Percentiles rank a stretch among this genome's conserved stretches.
Conservation (phyloP, 2,329 filamentous ascomycete species). For the Beauveria caledonica region DNA sequence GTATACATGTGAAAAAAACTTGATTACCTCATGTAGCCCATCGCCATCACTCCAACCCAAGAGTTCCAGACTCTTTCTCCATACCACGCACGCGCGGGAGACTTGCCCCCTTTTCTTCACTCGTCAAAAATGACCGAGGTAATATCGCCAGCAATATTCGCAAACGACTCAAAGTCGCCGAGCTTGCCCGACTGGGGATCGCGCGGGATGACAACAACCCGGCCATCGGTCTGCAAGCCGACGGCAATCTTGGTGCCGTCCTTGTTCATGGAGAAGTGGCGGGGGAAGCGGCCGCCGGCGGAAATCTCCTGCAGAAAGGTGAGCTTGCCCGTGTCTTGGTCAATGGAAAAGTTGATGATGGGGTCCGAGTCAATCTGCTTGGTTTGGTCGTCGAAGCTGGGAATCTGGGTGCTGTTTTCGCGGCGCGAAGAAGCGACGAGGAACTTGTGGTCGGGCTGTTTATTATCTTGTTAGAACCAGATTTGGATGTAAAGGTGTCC, state of each 20-base stretch:
- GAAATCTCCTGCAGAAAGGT: slow-evolving; percentile 49
- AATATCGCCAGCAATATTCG: slow-evolving; percentile 35
- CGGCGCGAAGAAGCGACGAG: slow-evolving; percentile 61
- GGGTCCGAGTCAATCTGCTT: slow-evolving; percentile 50
- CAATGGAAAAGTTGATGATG: slow-evolving; percentile 53
- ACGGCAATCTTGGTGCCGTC: slow-evolving; percentile 57
- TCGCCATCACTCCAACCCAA: background rate
- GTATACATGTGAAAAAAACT: background rate
- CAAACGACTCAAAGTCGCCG: slow-evolving; percentile 34
- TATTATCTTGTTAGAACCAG: background rate
- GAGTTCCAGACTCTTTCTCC: too few species aligned
- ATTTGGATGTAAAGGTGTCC: too few species aligned
- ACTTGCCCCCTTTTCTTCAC: slow-evolving; percentile 12
- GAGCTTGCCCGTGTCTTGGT: slow-evolving; percentile 45
- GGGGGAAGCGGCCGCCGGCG: slow-evolving; percentile 55
- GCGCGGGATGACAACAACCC: slow-evolving; percentile 53
- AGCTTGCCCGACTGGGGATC: slow-evolving; percentile 52
- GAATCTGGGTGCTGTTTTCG: slow-evolving; percentile 45
- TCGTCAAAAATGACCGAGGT: slow-evolving; percentile 42
- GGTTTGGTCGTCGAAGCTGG: slow-evolving; percentile 32
- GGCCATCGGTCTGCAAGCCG: slow-evolving; percentile 52
- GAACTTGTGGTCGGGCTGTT: slow-evolving; percentile 52
- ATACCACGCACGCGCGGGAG: too few species aligned
- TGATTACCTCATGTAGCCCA: too few species aligned
- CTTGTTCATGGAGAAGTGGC: slow-evolving; percentile 60